Base-by-base conservation (phyloP, 1,139 yeast species). In the Sugiyamaella sp. region DNA sequence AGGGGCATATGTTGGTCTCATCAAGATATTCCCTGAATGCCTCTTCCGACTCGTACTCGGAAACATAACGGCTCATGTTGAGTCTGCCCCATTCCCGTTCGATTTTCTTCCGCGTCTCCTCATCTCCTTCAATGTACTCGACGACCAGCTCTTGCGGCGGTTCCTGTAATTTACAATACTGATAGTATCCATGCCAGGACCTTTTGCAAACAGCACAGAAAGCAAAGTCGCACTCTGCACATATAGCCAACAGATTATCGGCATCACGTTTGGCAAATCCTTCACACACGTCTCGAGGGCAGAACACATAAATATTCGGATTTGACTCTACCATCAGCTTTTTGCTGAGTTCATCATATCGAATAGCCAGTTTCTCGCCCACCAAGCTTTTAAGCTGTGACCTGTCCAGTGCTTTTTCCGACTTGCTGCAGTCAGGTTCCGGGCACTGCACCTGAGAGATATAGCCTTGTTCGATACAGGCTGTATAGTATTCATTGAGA, bases 121-220 rank as follows among this genome's bases (percentile, higher is more conserved):
- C 63, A 65, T 68, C 43, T 54, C 67, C 52, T 69, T 65, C 77
- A 71, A 82, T 54, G 49, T 74, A 69, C 12, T 60, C 58, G 49
- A 76, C 75, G 12, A 84, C 60, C 1, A 74, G 74, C 2, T 72
- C 78, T 1, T 59, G 57, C 0, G 85, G 79, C 3, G 84, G 76
- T 0, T 63, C 67, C 20, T 68, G 67, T 20, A 71, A 67, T 14
- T 75, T 73, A 63, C 87, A 82, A 22, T 67, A 62, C 51, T 79
- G 77, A 53, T 73, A 76, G 17, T 77, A 70, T 1, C 88, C 87
- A 67, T 85, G 91, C 85, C 87, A 84, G 1, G 87, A 80, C 58
- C 80, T 82, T 12, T 75, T 68, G 65, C 90, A 85, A 33, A 74
- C 75, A 57, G 75, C 74, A 63, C 90, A 85, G 62, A 82, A 85